Conservation (phyloP, 306 rosid genomes). For the Casuarina cunninghamiana region DNA sequence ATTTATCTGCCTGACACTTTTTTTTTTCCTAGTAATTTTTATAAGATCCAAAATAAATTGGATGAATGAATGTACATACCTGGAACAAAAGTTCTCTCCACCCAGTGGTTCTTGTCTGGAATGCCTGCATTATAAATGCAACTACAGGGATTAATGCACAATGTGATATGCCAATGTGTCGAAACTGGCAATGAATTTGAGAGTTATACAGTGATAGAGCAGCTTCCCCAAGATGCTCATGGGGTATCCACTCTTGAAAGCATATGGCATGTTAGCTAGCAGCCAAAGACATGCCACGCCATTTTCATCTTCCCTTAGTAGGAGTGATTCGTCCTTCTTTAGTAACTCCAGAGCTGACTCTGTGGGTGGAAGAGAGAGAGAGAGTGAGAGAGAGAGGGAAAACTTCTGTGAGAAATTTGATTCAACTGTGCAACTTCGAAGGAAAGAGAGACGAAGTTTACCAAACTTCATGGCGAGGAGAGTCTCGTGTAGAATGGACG, state of each 20-base stretch:
- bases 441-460: not conserved
- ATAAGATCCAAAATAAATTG: too few relatives aligned
- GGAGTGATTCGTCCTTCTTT: not conserved
- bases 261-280: constrained; percentile 18
- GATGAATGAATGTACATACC: too few relatives aligned
- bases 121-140: constrained; percentile 1
- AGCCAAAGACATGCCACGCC: constrained; percentile 27
- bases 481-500: constrained; percentile 31
- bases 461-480: constrained; percentile 27
- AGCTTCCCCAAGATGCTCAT: not conserved
- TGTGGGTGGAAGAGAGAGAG: not conserved
- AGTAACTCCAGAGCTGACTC: constrained; percentile 17
- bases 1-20: too few relatives aligned
- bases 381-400: not conserved
- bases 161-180: not conserved
- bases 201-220: constrained; percentile 6
- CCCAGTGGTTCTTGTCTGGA: not conserved
- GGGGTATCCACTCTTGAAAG: constrained; percentile 26
- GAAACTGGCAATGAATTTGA: not conserved
- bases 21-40: too few relatives aligned
- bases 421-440: not conserved
- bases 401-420: not conserved
- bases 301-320: not conserved
- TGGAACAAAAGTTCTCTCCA: too few relatives aligned
- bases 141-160: not conserved